Percentiles rank a stretch among this genome's conserved stretches.
Conservation (phyloP, 2,329 filamentous ascomycete species). For the Magnaporthiopsis incrustans region DNA sequence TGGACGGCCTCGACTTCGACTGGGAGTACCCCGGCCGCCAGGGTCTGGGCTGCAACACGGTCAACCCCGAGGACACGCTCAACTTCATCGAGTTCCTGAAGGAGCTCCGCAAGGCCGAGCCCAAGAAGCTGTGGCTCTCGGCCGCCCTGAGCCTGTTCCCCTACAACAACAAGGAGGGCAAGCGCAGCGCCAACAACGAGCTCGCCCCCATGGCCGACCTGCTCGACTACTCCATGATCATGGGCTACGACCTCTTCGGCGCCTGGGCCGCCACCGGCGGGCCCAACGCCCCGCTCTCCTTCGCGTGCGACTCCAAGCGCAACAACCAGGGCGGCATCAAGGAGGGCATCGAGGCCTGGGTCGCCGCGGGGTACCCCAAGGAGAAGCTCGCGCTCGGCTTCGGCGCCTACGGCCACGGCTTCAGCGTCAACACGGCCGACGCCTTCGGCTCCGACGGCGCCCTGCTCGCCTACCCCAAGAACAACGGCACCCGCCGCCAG, state of each 20-base stretch:
- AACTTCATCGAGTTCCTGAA: constrained; percentile 14
- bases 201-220: constrained; percentile 11
- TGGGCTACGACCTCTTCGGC: constrained; percentile 16
- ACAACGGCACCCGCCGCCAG: constrained; percentile 14
- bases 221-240: constrained; percentile 16
- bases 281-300: constrained; percentile 12
- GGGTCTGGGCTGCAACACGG: constrained; percentile 15
- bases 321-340: constrained; percentile 13
- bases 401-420: constrained; percentile 13
- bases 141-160: constrained; percentile 14
- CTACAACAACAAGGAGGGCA: constrained; percentile 12
- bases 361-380: constrained; percentile 12
- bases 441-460: constrained; percentile 9
- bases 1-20: constrained; percentile 32
- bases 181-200: constrained; percentile 7
- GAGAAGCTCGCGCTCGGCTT: constrained; percentile 13
- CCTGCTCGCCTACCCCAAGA: constrained; percentile 12
- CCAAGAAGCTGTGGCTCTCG: constrained; percentile 10
- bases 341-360: constrained; percentile 12
- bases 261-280: constrained; percentile 13
- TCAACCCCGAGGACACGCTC: constrained; percentile 12
- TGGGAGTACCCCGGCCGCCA: constrained; percentile 35
- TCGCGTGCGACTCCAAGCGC: constrained; percentile 12
- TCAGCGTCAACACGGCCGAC: constrained; percentile 10
- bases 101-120: constrained; percentile 9